Evolutionary conservation across 1,284 basidiomycete genomes (phyloP).

Genomic region (Quambalaria eucalypti): DNA sequence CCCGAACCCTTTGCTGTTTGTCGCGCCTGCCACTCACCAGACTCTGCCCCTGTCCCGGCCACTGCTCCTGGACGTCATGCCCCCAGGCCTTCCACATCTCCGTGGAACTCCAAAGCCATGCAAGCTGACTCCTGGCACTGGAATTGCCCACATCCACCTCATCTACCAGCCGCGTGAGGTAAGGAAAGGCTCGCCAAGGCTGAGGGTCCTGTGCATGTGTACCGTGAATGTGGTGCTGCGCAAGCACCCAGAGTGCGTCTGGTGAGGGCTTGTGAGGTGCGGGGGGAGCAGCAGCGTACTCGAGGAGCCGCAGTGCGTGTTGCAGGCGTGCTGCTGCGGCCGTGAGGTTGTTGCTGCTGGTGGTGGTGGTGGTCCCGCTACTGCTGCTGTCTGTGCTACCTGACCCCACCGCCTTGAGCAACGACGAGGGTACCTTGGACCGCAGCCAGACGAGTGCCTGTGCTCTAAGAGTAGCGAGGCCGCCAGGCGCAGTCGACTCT

Average conservation of each 20-base stretch:
- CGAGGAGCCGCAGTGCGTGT: constrained; percentile 6
- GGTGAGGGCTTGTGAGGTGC: constrained; percentile 9
- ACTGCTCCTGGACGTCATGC: constrained; percentile 16
- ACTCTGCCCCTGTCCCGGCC: constrained; percentile 9
- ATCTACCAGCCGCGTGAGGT: constrained; percentile 25
- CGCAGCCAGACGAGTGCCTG: too few species aligned
- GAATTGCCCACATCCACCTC: constrained; percentile 26
- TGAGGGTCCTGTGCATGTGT: constrained; percentile 35
- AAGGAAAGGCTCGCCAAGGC: constrained; percentile 23
- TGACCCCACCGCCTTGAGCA: too few species aligned
- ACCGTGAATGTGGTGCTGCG: constrained; percentile 41
- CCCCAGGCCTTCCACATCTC: constrained; percentile 1
- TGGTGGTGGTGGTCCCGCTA: too few species aligned
- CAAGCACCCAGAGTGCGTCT: constrained; percentile 42
- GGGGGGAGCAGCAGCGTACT: neutral
- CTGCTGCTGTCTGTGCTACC: too few species aligned
- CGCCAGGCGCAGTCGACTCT: neutral
- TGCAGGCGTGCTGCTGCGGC: neutral
- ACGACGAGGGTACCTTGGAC: too few species aligned
- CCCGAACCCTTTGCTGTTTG: neutral
- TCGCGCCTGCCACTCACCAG: constrained; percentile 1
- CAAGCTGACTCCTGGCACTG: constrained; percentile 38
- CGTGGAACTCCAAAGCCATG: constrained; percentile 25
- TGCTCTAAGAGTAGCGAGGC: neutral
- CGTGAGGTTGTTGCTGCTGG: too few species aligned